Evolutionary conservation across 352 stramenopile genomes (phyloP), one percentile per base, ranked within the genome.

Genomic region (Phytopythium delawarense): DNA sequence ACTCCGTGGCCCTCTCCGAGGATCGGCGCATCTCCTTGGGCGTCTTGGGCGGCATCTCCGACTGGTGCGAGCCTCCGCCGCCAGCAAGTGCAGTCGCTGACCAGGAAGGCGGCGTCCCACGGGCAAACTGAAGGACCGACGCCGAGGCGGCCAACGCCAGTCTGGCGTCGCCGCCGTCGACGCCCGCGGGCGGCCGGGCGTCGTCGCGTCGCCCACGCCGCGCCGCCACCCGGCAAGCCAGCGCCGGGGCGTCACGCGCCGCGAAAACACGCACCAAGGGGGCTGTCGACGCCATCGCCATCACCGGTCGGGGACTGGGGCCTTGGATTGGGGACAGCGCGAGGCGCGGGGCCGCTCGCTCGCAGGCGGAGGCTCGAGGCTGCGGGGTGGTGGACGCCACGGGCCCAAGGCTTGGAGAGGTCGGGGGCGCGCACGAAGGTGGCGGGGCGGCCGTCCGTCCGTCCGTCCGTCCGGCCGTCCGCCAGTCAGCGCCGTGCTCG

Each of bases 101-200:
- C 45, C n/a, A 51, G 13, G 46, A 52, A 32, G 50, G 7, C 7
- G 20, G 44, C 50, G 52, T 58, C 52, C 52, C 52, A 58, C 52
- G 7, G 11, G 46, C 21, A 34, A 52, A 52, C 46, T 52, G 46
- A 52, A 52, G 46, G n/a, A 28, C 46, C 12, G 46, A 49, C 20
- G 42, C 18, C 42, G 42, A 51, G 45, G 45, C 45, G 45, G 45
- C 45, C 45, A 28, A 56, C n/a, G 7, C 16, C 49, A 30, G 28
- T 23, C 30, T 23, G 25, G 49, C 13, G 28, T 40, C 49, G 49
- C 25, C 18, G 25, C 20, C 18, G 35, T 51, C 45, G 51, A 49
- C 20, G 39, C 39, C 39, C 5, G 18, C 42, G 7, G 11, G 42
- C 6, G 42, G 1, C 42, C 1, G 18, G 42, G 42, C 42, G 20